Evolutionary conservation across 768 basidiomycete species (phyloP).

Genomic region (Galerina marginata): DNA sequence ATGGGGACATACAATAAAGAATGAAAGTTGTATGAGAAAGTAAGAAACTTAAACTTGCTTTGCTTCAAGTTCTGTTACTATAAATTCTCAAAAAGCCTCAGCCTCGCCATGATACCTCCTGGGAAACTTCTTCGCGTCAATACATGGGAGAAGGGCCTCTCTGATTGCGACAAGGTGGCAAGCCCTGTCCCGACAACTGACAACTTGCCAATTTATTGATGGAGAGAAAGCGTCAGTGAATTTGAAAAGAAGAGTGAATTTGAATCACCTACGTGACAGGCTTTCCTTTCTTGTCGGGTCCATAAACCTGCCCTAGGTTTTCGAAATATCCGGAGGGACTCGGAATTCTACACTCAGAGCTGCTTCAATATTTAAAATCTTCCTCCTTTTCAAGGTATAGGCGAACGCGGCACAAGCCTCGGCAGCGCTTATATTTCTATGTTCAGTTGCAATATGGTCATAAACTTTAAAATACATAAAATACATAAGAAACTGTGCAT

Average conservation of each 20-base stretch:
- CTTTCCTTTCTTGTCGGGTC: slow-evolving; percentile 70
- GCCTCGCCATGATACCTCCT: slow-evolving; percentile 73
- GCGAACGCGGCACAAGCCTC: slow-evolving; percentile 70
- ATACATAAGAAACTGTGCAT: background rate
- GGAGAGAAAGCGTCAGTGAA: slow-evolving; percentile 57
- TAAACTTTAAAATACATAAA: background rate
- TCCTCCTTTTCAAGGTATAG: slow-evolving; percentile 73
- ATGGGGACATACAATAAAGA: background rate
- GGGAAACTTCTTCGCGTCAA: slow-evolving; percentile 65
- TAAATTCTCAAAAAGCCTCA: slow-evolving; percentile 48
- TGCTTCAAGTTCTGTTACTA: background rate
- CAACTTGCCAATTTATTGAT: slow-evolving; percentile 78
- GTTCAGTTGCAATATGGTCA: background rate
- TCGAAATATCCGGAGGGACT: slow-evolving; percentile 72
- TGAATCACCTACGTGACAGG: slow-evolving; percentile 64
- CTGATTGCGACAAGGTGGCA: slow-evolving; percentile 49
- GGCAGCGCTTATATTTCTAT: slow-evolving; percentile 54
- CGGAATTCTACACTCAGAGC: slow-evolving; percentile 65
- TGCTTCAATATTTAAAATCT: slow-evolving; percentile 65
- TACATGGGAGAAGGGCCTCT: slow-evolving; percentile 61
- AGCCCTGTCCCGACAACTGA: slow-evolving; percentile 69
- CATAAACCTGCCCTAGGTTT: slow-evolving; percentile 66
- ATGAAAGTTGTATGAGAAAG: background rate
- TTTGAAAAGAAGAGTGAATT: background rate
- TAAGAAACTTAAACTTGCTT: background rate